These are phyloP conservation scores for Vitis amurensis DNA, from an alignment of 164 flowering plant genomes.

Conservation along the genomic window DNA sequence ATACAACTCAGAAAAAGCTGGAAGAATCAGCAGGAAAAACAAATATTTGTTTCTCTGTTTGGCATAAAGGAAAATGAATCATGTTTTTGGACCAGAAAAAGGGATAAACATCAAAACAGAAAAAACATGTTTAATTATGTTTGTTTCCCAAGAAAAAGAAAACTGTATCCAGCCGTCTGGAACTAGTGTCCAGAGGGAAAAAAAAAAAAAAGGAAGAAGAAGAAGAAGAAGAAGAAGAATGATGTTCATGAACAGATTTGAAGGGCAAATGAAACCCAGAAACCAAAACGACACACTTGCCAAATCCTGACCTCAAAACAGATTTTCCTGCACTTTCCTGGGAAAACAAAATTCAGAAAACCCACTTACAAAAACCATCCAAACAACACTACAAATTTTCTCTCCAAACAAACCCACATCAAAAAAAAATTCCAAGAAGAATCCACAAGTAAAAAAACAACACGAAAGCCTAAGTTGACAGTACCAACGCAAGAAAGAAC, in stretches of 20 bases:
- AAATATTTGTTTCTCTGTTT: slow-evolving; percentile 10
- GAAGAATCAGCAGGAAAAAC: slow-evolving; percentile 9
- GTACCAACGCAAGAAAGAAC: background rate
- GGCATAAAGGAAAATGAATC: background rate
- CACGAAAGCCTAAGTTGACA: background rate
- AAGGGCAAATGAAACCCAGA: background rate
- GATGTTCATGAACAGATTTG: background rate
- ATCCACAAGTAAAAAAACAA: background rate
- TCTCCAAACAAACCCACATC: background rate
- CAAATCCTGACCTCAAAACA: slow-evolving; percentile 1
- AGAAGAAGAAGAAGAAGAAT: background rate
- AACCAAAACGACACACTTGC: background rate
- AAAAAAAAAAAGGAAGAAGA: background rate
- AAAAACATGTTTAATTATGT: too few species aligned
- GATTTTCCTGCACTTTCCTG: background rate
- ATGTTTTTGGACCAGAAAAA: background rate
- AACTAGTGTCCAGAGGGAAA: background rate
- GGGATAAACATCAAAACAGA: background rate
- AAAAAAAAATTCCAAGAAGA: background rate
- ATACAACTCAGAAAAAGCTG: slow-evolving; percentile 7
- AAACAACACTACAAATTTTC: background rate
- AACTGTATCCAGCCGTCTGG: too few species aligned
- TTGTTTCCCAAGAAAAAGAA: background rate
- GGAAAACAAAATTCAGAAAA: background rate
- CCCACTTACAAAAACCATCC: slow-evolving; percentile 1